These are phyloP conservation scores for Mucor racemosus DNA, from an alignment of 371 early-diverging fungal species.

Conservation along the genomic window DNA sequence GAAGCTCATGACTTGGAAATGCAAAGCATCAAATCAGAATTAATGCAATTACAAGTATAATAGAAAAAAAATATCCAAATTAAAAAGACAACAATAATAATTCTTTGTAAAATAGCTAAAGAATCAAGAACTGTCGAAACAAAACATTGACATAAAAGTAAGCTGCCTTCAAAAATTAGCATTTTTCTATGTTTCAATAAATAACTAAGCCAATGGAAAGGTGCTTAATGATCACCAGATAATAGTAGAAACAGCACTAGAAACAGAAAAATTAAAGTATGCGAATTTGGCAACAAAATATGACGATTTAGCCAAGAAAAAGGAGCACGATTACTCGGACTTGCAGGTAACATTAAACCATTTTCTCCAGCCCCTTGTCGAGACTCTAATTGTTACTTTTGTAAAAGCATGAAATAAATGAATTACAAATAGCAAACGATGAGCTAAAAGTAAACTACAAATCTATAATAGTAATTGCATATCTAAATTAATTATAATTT, in stretches of 20 bases:
- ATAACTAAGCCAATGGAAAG: neutral
- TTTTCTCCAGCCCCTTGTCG: neutral
- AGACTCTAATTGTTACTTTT: neutral
- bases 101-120: neutral
- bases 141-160: neutral
- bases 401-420: neutral
- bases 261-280: neutral
- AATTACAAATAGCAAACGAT: neutral
- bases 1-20: neutral
- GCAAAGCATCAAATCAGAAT: neutral
- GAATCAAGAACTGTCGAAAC: neutral
- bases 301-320: conserved; percentile 4
- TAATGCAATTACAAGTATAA: neutral
- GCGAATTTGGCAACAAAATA: neutral
- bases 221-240: neutral
- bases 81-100: neutral
- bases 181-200: neutral
- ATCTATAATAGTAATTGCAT: neutral
- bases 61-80: too few relatives aligned
- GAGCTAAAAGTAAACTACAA: neutral
- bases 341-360: neutral
- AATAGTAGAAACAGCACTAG: neutral
- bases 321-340: conserved; percentile 1
- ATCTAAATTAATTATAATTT: too few relatives aligned
- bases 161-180: neutral